Percentiles rank a stretch among this genome's conserved stretches.
Evolutionary conservation across 305 asterid genomes (phyloP).

Genomic region (Euphrasia arctica): DNA sequence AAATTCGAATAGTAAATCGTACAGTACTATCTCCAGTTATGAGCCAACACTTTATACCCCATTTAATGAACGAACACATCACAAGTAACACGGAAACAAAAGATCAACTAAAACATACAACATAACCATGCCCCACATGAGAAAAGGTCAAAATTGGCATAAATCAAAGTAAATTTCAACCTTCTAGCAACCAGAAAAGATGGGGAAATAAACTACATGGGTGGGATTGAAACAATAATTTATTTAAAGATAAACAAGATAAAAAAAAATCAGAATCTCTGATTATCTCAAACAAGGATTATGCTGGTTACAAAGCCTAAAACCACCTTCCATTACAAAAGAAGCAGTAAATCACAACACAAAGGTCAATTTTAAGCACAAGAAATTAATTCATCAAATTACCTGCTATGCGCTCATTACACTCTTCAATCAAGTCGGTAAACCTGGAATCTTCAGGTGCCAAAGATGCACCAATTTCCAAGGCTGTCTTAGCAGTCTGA

Average conservation of each 20-base stretch:
- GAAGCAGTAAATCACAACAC: neutral
- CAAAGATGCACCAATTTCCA: constrained; percentile 73
- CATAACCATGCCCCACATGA: neutral
- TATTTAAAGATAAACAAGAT: neutral
- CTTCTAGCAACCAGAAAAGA: neutral
- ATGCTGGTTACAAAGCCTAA: constrained; percentile 3
- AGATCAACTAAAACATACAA: neutral
- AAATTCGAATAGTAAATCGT: neutral
- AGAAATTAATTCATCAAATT: neutral
- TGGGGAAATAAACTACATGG: neutral
- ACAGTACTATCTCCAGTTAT: neutral
- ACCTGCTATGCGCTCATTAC: constrained; percentile 78
- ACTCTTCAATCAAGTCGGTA: constrained; percentile 64
- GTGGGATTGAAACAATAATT: neutral
- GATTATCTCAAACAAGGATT: constrained; percentile 5
- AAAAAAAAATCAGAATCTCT: too few species aligned
- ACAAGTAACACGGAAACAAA: too few species aligned
- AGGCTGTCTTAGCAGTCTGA: constrained; percentile 83
- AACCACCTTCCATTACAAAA: neutral
- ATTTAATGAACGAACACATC: neutral
- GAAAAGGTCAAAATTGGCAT: neutral
- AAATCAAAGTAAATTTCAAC: neutral
- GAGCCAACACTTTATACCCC: too few species aligned
- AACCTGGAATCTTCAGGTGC: constrained; percentile 69
- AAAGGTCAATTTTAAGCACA: neutral